Base-by-base conservation (phyloP, 495 filamentous ascomycete species). In the Podospora tetraspora region DNA sequence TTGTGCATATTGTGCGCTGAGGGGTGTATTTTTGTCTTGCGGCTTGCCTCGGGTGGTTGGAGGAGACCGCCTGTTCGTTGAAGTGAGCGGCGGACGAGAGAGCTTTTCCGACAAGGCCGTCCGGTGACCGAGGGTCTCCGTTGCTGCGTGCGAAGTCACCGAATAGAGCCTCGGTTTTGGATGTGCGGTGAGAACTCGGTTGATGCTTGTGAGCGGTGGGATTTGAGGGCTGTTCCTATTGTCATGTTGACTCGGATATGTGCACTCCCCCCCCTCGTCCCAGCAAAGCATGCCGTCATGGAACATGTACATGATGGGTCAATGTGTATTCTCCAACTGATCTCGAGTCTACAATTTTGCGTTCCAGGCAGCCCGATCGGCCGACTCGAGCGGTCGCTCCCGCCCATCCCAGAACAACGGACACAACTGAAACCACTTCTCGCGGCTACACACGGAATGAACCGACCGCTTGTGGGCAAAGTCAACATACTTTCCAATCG, bases 341-440 rank as follows among this genome's bases (percentile, higher is more conserved):
- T 11, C 21, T 12, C 12, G 22, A 32, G 13, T n/a, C 59, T 71
- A 72, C 25, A 84, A 67, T 69, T 83, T 84, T 23, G 82, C 81
- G 69, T 84, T 81, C 81, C 81, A 84, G 0, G 81, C 80, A 11
- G 78, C 79, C 19, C 82, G 78, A 70, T 84, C 82, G 23, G 82
- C 76, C 32, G 75, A 81, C 71, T 83, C 82, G 52, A 82, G 65
- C 1, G 81, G 81, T 27, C 78, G 70, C 64, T 83, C 79, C 4
- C 81, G 69, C 10, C 71, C 71, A 9, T 73, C 71, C 71, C 71
- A 73, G 25, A 68, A 73, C 10, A 89, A 72, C 0, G 87, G 86
- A 69, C 84, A 85, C 21, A 89, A 72, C 71, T 87, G 84, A 80
- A 90, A 90, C 80, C 84, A 90, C 68, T 85, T 85, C 74, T 90